Base-by-base conservation (phyloP, 371 early-diverging fungal genomes). In the Mucor lusitanicus region DNA sequence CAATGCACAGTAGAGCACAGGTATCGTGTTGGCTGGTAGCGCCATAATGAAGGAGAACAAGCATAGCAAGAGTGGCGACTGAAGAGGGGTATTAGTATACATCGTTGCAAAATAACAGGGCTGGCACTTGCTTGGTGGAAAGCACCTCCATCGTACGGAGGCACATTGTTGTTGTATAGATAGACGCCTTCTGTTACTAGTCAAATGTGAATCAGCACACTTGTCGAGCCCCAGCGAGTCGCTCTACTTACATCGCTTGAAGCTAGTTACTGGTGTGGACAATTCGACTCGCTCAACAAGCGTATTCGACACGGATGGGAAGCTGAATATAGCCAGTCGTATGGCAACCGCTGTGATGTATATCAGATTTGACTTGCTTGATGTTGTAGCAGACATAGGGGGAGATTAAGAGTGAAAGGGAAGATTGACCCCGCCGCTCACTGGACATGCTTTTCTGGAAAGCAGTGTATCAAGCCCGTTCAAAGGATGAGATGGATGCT, bases 111-210 rank as follows among this genome's bases (percentile, higher is more conserved):
- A n/a, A n/a, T n/a, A n/a, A n/a, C n/a, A n/a, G n/a, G n/a, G n/a
- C n/a, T n/a, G n/a, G n/a, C n/a, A 3, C 35, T 11, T 74, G 93
- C 94, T 80, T 95, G 96, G 75, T 95, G 94, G 69, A 89, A 93
- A 15, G 91, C 80, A 37, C 92, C 94, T 17, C 95, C 95, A 72
- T 94, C 94, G 75, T 95, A 97, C 11, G 96, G 95, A 30, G 93
- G 87, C 0, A 97, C 84, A 42, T 87, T 89, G 65, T 88, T 84
- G 19, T 85, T 71, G 64, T 87, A 92, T 39, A 97, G 81, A 74
- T 84, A 91, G n/a, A 95, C 80, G 33, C 96, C 97, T 81, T 97
- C 98, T 19, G 87, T 86, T 35, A 96, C 93, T 92, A 77, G 3
- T 23, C 0, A n/a, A 30, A 30, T 25, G 21, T 59, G 42, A 68